phyloP scores from a whole-genome alignment of 306 rosid species.

The Spatholobus suberectus region DNA sequence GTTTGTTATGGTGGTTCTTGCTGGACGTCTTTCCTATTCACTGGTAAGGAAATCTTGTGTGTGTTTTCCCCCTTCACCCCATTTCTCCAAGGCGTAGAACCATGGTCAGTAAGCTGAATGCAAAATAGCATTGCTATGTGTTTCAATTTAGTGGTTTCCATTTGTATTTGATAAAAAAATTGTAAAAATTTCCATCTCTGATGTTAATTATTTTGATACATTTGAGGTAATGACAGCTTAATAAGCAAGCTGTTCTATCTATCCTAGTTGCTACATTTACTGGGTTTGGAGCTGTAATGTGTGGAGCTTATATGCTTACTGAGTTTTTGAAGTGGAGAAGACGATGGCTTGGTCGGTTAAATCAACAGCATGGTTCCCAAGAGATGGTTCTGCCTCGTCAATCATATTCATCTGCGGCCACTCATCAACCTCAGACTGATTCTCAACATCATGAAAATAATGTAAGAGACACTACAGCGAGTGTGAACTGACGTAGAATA shows the following conservation, averaged over 20 bases:
- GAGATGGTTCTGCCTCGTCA: conserved; percentile 22
- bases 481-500: not conserved
- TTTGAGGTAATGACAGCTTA: conserved; percentile 56
- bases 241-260: conserved; percentile 58
- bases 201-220: not conserved
- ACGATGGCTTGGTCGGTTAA: conserved; percentile 31
- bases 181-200: not conserved
- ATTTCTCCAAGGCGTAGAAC: too few relatives aligned
- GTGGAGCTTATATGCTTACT: not conserved
- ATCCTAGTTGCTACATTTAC: conserved; percentile 64
- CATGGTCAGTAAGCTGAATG: too few relatives aligned
- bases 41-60: conserved; percentile 52
- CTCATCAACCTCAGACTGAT: conserved; percentile 26
- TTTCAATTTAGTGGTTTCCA: conserved; percentile 5
- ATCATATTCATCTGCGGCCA: conserved; percentile 23
- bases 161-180: not conserved
- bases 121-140: not conserved
- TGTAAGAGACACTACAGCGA: not conserved
- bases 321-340: conserved; percentile 53
- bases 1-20: conserved; percentile 56
- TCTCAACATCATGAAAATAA: conserved; percentile 35
- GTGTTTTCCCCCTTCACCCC: not conserved
- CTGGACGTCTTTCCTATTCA: conserved; percentile 61
- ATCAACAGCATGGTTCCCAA: conserved; percentile 39
- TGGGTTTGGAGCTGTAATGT: conserved; percentile 60